Evolutionary conservation across 495 filamentous ascomycete genomes (phyloP).

Genomic region (Neurospora terricola): DNA sequence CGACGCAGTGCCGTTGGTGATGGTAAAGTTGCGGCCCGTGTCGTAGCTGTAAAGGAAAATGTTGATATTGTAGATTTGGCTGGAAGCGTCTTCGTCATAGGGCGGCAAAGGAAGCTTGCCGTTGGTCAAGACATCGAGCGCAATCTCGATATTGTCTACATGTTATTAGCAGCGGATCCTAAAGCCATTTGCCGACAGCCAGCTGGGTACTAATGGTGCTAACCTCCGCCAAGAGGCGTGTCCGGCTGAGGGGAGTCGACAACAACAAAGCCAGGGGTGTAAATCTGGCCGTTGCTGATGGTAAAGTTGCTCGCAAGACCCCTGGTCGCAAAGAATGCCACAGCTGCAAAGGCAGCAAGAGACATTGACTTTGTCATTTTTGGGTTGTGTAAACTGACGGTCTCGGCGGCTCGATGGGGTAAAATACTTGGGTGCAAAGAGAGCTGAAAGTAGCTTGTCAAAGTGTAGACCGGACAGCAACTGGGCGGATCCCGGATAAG

Average conservation of each 20-base stretch:
- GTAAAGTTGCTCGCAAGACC: slow-evolving; percentile 33
- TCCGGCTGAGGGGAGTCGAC: slow-evolving; percentile 56
- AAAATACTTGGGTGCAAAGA: not conserved
- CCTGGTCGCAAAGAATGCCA: not conserved
- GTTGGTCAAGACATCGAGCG: slow-evolving; percentile 56
- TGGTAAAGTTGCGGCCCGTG: slow-evolving; percentile 55
- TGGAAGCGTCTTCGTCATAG: slow-evolving; percentile 36
- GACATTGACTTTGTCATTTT: slow-evolving; percentile 7
- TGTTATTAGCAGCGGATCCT: not conserved
- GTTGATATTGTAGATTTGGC: slow-evolving; percentile 50
- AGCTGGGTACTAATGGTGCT: slow-evolving; percentile 10
- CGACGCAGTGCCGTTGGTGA: slow-evolving; percentile 52
- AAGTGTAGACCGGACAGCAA: not conserved
- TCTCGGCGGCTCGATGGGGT: slow-evolving; percentile 5
- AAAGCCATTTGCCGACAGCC: not conserved
- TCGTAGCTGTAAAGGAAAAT: slow-evolving; percentile 55
- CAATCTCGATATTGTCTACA: slow-evolving; percentile 51
- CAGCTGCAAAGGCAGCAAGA: slow-evolving; percentile 13
- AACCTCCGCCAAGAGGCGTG: slow-evolving; percentile 56
- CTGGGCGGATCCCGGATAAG: not conserved
- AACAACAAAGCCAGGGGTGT: slow-evolving; percentile 53
- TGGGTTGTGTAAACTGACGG: slow-evolving; percentile 12
- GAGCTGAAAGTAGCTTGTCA: not conserved
- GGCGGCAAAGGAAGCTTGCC: slow-evolving; percentile 51
- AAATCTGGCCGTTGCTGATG: slow-evolving; percentile 50